Conservation (phyloP, 495 filamentous ascomycete genomes). For the Aspergillus sclerotioniger region DNA sequence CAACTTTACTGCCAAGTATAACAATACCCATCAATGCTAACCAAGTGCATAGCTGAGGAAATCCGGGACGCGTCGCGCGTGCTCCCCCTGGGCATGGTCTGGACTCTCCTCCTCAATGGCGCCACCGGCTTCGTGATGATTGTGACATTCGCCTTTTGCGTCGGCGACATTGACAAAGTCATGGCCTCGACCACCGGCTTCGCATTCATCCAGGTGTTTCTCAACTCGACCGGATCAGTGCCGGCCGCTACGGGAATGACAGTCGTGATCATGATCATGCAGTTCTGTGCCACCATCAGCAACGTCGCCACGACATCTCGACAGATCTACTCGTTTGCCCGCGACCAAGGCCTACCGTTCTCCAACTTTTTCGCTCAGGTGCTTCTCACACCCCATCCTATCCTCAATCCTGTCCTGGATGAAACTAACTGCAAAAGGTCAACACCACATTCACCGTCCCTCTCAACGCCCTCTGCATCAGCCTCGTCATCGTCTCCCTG, state of each 20-base stretch:
- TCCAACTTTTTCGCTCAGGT: slow-evolving; percentile 43
- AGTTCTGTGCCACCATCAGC: slow-evolving; percentile 41
- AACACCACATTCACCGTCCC: slow-evolving; percentile 36
- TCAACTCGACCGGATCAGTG: slow-evolving; percentile 38
- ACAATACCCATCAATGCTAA: too few species aligned
- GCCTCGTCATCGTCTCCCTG: slow-evolving; percentile 31
- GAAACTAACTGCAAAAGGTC: slow-evolving; percentile 19
- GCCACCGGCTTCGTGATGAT: slow-evolving; percentile 49
- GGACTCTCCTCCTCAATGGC: slow-evolving; percentile 49
- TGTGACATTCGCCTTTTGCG: slow-evolving; percentile 48
- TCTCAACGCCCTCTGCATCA: slow-evolving; percentile 38
- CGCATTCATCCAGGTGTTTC: slow-evolving; percentile 53
- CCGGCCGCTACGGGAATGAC: slow-evolving; percentile 45
- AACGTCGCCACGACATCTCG: slow-evolving; percentile 50
- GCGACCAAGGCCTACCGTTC: slow-evolving; percentile 53
- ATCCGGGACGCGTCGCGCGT: slow-evolving; percentile 44
- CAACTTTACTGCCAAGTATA: too few species aligned
- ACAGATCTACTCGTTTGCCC: slow-evolving; percentile 54
- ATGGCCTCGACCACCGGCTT: slow-evolving; percentile 38
- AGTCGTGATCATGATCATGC: slow-evolving; percentile 42
- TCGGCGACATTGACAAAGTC: slow-evolving; percentile 39
- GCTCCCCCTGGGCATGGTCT: slow-evolving; percentile 47
- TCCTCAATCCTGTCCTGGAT: background rate
- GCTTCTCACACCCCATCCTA: slow-evolving; percentile 17
- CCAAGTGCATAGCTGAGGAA: slow-evolving; percentile 55